Percentiles rank a stretch among this genome's conserved stretches.
Conservation (phyloP, 208 protist species). For the Angomonas deanei region DNA sequence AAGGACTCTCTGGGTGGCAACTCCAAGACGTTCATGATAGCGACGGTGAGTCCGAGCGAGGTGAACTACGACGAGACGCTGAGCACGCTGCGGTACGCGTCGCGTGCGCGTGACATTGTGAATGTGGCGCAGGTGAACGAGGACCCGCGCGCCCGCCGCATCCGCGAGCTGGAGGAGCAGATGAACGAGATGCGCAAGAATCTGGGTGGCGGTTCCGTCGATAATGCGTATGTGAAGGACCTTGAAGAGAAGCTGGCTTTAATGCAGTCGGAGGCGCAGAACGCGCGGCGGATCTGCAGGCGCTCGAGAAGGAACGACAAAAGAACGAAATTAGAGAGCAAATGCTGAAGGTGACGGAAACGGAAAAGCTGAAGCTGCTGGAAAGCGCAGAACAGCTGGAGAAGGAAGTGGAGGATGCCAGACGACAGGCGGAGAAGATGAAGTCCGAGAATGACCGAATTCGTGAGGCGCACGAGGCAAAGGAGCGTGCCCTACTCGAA, state of each 20-base stretch:
- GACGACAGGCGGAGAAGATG: background rate
- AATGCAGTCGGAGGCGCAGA: slow-evolving; percentile 45
- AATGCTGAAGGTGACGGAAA: slow-evolving; percentile 13
- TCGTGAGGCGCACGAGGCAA: slow-evolving; percentile 12
- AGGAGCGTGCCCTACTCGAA: slow-evolving; percentile 22
- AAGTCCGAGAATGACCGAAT: slow-evolving; percentile 9
- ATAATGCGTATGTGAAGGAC: slow-evolving; percentile 19
- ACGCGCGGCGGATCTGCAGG: slow-evolving; percentile 46
- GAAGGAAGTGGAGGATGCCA: slow-evolving; percentile 14
- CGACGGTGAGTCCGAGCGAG: slow-evolving; percentile 79
- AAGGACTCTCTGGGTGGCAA: slow-evolving; percentile 80
- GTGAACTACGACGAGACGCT: slow-evolving; percentile 68
- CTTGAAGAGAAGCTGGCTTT: slow-evolving; percentile 35
- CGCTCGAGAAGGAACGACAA: slow-evolving; percentile 20
- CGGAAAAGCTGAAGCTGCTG: slow-evolving; percentile 13
- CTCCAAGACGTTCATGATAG: slow-evolving; percentile 92
- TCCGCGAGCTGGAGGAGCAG: slow-evolving; percentile 38
- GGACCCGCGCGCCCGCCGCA: slow-evolving; percentile 35
- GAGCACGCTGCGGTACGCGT: slow-evolving; percentile 75
- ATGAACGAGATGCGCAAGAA: slow-evolving; percentile 16
- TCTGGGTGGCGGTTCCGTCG: slow-evolving; percentile 13
- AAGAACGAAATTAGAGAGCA: slow-evolving; percentile 7
- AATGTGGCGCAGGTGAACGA: slow-evolving; percentile 41
- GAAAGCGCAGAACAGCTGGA: slow-evolving; percentile 6
- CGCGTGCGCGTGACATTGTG: slow-evolving; percentile 38